phyloP scores from a whole-genome alignment of 139 green algal species.

The Haematococcus sp. region DNA sequence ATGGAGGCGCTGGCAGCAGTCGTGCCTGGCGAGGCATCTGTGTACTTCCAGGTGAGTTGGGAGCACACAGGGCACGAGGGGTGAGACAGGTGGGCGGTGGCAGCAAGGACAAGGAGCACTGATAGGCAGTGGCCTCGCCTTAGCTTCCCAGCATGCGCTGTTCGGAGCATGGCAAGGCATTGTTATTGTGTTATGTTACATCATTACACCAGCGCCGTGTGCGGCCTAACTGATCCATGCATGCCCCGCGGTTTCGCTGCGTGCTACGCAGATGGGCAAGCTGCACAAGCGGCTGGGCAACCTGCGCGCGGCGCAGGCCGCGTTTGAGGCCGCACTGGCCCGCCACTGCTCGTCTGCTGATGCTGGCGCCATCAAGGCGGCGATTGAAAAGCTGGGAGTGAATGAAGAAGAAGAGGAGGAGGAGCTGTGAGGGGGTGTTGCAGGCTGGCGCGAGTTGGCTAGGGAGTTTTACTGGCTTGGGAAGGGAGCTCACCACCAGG shows the following conservation, averaged over 20 bases:
- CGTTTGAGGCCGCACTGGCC: slow-evolving; percentile 68
- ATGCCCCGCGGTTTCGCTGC: too few species aligned
- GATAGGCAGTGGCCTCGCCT: too few species aligned
- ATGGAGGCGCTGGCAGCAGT: slow-evolving; percentile 69
- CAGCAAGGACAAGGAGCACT: too few species aligned
- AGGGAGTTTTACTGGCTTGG: too few species aligned
- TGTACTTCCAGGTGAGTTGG: slow-evolving; percentile 88
- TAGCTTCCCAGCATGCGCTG: too few species aligned
- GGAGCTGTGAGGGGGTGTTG: slow-evolving; percentile 56
- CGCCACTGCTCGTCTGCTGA: slow-evolving; percentile 69
- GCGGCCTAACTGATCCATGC: too few species aligned
- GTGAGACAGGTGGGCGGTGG: too few species aligned
- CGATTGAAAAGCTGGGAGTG: slow-evolving; percentile 80
- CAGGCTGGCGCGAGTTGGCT: too few species aligned
- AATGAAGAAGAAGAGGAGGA: slow-evolving; percentile 75
- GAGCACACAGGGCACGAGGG: slow-evolving; percentile 35
- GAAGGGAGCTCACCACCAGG: too few species aligned
- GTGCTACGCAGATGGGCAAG: slow-evolving; percentile 79
- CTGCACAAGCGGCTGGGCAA: slow-evolving; percentile 73
- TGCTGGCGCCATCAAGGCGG: slow-evolving; percentile 81
- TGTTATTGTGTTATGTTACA: too few species aligned
- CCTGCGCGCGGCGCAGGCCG: slow-evolving; percentile 30
- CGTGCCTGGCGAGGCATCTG: slow-evolving; percentile 78
- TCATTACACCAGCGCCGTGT: too few species aligned
- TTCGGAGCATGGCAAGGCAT: too few species aligned